phyloP scores from a whole-genome alignment of 352 stramenopile species.

The Pythium aquatile region DNA sequence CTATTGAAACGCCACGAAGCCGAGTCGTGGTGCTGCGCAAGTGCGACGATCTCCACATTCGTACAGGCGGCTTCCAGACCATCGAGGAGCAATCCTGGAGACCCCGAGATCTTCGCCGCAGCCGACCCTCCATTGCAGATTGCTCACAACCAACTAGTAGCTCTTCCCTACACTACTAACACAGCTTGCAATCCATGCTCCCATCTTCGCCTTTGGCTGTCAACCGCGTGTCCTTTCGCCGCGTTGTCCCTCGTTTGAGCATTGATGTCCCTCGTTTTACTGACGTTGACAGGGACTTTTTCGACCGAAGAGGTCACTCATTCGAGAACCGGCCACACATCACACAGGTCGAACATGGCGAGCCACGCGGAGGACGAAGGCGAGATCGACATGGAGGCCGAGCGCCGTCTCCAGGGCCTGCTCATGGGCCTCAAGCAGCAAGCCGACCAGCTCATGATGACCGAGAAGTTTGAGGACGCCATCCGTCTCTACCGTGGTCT shows the following conservation, averaged over 20 bases:
- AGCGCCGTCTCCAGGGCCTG: constrained; percentile 40
- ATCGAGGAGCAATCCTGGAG: constrained; percentile 64
- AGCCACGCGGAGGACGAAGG: constrained; percentile 24
- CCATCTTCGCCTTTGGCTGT: background rate
- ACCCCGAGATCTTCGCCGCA: constrained; percentile 22
- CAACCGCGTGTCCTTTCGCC: constrained; percentile 1
- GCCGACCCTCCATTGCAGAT: constrained; percentile 9
- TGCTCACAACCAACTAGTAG: background rate
- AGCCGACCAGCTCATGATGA: constrained; percentile 60
- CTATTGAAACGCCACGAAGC: background rate
- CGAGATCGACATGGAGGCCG: constrained; percentile 45
- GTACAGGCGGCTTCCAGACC: constrained; percentile 75
- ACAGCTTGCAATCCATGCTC: too few relatives aligned
- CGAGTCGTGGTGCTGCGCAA: constrained; percentile 50
- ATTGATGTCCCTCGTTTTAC: background rate
- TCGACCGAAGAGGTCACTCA: constrained; percentile 13
- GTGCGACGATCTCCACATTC: constrained; percentile 64
- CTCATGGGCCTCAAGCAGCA: constrained; percentile 59
- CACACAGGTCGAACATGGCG: constrained; percentile 14
- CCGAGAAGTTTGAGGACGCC: constrained; percentile 48
- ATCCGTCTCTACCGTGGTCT: constrained; percentile 65
- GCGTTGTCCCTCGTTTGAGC: background rate
- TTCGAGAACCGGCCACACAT: constrained; percentile 26
- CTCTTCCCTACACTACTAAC: background rate
- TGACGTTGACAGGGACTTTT: constrained; percentile 1